A percentile compares a stretch with the other conserved stretches of the same genome.
Conservation (phyloP, 2,329 filamentous ascomycete species). For the Cryoendolithus antarcticus region DNA sequence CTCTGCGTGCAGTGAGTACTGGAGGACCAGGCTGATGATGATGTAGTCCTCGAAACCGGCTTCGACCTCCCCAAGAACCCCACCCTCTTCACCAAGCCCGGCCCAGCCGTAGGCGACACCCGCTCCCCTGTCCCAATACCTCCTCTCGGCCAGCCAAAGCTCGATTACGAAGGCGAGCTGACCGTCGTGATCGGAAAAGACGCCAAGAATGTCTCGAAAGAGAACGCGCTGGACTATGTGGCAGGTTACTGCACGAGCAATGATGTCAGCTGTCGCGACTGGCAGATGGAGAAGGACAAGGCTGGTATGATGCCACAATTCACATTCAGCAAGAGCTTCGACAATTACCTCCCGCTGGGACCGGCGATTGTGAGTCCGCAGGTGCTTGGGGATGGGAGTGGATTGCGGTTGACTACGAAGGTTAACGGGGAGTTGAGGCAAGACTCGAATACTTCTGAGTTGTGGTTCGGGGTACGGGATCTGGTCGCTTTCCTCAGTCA, state of each 20-base stretch:
- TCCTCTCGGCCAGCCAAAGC: slow-evolving; percentile 49
- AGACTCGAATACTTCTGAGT: slow-evolving; percentile 25
- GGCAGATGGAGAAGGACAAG: slow-evolving; percentile 26
- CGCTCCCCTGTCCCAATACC: slow-evolving; percentile 55
- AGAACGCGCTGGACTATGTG: slow-evolving; percentile 55
- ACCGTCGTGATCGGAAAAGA: slow-evolving; percentile 60
- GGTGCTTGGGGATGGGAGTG: slow-evolving; percentile 32
- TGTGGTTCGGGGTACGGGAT: slow-evolving; percentile 34
- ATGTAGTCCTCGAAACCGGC: slow-evolving; percentile 35
- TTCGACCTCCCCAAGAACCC: slow-evolving; percentile 60
- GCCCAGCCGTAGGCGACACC: slow-evolving; percentile 53
- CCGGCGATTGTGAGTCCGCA: slow-evolving; percentile 35
- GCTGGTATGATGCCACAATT: slow-evolving; percentile 45
- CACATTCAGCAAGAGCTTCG: slow-evolving; percentile 48
- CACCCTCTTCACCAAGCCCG: slow-evolving; percentile 62
- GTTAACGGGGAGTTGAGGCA: slow-evolving; percentile 41
- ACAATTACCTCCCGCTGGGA: slow-evolving; percentile 43
- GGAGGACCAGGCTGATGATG: too few relatives aligned
- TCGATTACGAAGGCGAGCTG: slow-evolving; percentile 74
- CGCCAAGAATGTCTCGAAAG: slow-evolving; percentile 52
- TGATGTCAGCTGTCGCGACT: slow-evolving; percentile 69
- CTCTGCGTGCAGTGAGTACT: too few relatives aligned
- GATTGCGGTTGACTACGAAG: slow-evolving; percentile 33
- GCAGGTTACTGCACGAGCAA: slow-evolving; percentile 65
- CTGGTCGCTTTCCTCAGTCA: slow-evolving; percentile 22